Evolutionary conservation across 2,329 filamentous ascomycete species (phyloP), one percentile per base, ranked within the genome.

Genomic region (Drechslera avenae): DNA sequence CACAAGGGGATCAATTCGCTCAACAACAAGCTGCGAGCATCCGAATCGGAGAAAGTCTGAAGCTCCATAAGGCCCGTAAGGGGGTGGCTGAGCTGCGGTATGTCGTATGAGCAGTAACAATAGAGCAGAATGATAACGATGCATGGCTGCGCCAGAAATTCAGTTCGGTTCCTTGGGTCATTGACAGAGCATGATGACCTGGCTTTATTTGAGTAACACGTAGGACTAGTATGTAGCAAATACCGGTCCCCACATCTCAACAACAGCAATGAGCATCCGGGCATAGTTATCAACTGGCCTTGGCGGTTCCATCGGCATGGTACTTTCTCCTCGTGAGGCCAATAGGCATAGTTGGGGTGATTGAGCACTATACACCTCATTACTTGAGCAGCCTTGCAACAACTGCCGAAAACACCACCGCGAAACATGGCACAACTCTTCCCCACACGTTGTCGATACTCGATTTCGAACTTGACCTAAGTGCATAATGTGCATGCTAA

Each of bases 21-120:
- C 61, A 18, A 62, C 45, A 2, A 67, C 63, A 6, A 67, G 63
- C 31, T 67, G 63, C 4, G 61, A 59, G 50, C 61, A 67, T 51
- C 64, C 56, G 43, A 67, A 67, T 30, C 64, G 64, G 17, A 59
- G 39, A 21, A 42, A 42, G 8, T 33, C 39, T 5, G 39, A 42
- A n/a, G 39, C 30, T 12, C 39, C 39, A 34, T 33, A 42, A 4
- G 28, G 39, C 8, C 19, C 19, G 19, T 21, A 21, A 21, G 19
- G 4, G 4, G 28, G 14, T 26, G 32, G 16, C 30, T 42, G 39
- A 18, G 39, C 14, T 21, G n/a, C 23, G 12, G 13, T 13, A 33
- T 42, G 18, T 33, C 21, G 28, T 33, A 8, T 28, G 16, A 42
- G 28, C 10, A 42, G 30, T 8, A 21, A 4, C n/a, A 33, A 33